These are phyloP conservation scores for Dictyostelium capitatum DNA, from an alignment of 78 protist genomes.

Conservation along the genomic window DNA sequence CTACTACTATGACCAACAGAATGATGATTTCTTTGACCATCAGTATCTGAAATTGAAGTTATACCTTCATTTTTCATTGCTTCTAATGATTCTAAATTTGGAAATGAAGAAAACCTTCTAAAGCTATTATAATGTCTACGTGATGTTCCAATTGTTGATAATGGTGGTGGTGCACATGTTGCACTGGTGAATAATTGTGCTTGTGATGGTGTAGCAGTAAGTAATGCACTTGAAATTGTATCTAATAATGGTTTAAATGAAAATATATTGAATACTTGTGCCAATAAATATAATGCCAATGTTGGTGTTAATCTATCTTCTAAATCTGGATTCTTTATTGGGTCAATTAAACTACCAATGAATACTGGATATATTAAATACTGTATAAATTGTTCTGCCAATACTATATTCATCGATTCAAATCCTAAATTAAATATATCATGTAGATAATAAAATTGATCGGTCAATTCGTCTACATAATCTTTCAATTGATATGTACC, in stretches of 20 bases:
- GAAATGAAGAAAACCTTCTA: slow-evolving; percentile 64
- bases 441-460: slow-evolving; percentile 80
- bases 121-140: slow-evolving; percentile 64
- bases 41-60: not conserved
- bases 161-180: slow-evolving; percentile 48
- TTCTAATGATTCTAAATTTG: slow-evolving; percentile 43
- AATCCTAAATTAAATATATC: slow-evolving; percentile 83
- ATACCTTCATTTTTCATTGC: slow-evolving; percentile 1
- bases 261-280: slow-evolving; percentile 80
- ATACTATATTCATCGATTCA: slow-evolving; percentile 71
- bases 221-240: slow-evolving; percentile 65
- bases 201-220: slow-evolving; percentile 54
- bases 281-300: slow-evolving; percentile 82
- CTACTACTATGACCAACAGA: slow-evolving; percentile 7
- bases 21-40: not conserved
- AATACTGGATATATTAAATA: slow-evolving; percentile 76
- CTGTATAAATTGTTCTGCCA: slow-evolving; percentile 83
- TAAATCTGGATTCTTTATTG: slow-evolving; percentile 8
- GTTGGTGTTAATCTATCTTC: slow-evolving; percentile 72
- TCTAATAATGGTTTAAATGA: slow-evolving; percentile 72
- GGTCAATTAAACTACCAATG: slow-evolving; percentile 73
- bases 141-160: slow-evolving; percentile 14
- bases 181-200: slow-evolving; percentile 5
- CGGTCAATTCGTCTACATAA: slow-evolving; percentile 75
- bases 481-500: slow-evolving; percentile 32